These are phyloP conservation scores for Poa annua DNA, from an alignment of 176 grass and related monocot genomes.

Conservation along the genomic window DNA sequence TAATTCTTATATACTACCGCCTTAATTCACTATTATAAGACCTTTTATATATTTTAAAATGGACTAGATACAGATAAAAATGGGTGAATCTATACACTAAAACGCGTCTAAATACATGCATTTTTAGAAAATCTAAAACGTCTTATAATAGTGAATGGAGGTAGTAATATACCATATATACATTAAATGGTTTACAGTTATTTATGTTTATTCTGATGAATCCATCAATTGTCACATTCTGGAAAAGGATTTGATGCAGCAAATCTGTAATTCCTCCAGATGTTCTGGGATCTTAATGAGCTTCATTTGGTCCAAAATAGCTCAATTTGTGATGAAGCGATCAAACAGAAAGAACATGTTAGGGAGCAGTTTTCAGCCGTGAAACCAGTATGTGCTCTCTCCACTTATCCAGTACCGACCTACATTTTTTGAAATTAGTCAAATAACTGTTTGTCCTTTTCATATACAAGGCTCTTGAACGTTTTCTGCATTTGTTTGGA, in stretches of 20 bases:
- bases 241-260: neutral
- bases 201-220: neutral
- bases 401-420: neutral
- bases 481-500: slow-evolving; percentile 62
- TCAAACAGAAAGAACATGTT: slow-evolving; percentile 30
- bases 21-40: too few species aligned
- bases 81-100: too few species aligned
- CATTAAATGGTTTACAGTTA: neutral
- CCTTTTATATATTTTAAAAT: too few species aligned
- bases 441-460: slow-evolving; percentile 2
- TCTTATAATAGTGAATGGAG: too few species aligned
- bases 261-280: slow-evolving; percentile 34
- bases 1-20: neutral
- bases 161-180: neutral
- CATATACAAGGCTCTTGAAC: slow-evolving; percentile 63
- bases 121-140: too few species aligned
- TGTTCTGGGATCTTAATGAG: slow-evolving; percentile 58
- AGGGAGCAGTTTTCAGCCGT: slow-evolving; percentile 49
- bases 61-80: too few species aligned
- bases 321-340: slow-evolving; percentile 45
- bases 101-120: too few species aligned
- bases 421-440: slow-evolving; percentile 9
- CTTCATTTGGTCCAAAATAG: slow-evolving; percentile 49
- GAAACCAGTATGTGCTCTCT: slow-evolving; percentile 46
- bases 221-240: too few species aligned